A percentile compares a stretch with the other conserved stretches of the same genome.
Evolutionary conservation across 2,329 filamentous ascomycete species (phyloP).

Genomic region (Mollisia scopiformis): DNA sequence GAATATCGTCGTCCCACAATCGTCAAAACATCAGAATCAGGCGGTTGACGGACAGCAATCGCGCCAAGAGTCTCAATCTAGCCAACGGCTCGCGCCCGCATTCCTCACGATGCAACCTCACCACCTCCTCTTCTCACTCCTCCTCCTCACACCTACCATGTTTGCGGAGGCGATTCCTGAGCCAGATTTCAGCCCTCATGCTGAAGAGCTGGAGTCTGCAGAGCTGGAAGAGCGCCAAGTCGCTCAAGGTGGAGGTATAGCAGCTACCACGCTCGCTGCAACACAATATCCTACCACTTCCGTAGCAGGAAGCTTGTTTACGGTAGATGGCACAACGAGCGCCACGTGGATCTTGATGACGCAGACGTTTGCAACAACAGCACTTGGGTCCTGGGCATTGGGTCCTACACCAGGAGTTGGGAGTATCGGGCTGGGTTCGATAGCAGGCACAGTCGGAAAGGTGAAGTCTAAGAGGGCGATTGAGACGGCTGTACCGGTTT

Average conservation of each 20-base stretch:
- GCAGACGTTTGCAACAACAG: conserved; percentile 35
- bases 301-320: conserved; percentile 21
- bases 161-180: not conserved
- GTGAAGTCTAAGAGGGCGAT: conserved; percentile 15
- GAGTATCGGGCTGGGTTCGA: conserved; percentile 31
- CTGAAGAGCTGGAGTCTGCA: not conserved
- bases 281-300: conserved; percentile 24
- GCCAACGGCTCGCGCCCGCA: not conserved
- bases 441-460: conserved; percentile 22
- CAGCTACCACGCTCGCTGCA: conserved; percentile 12
- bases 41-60: not conserved
- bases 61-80: not conserved
- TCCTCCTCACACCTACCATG: not conserved
- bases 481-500: conserved; percentile 8
- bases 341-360: conserved; percentile 26
- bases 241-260: conserved; percentile 15
- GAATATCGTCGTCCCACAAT: not conserved
- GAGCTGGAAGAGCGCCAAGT: conserved; percentile 2
- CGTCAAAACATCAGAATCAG: not conserved
- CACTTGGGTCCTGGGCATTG: conserved; percentile 33
- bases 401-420: conserved; percentile 30
- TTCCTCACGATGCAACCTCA: not conserved
- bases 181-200: not conserved
- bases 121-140: not conserved
- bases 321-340: conserved; percentile 21